phyloP scores from a whole-genome alignment of 495 filamentous ascomycete genomes.

The Alectoria sarmentosa region DNA sequence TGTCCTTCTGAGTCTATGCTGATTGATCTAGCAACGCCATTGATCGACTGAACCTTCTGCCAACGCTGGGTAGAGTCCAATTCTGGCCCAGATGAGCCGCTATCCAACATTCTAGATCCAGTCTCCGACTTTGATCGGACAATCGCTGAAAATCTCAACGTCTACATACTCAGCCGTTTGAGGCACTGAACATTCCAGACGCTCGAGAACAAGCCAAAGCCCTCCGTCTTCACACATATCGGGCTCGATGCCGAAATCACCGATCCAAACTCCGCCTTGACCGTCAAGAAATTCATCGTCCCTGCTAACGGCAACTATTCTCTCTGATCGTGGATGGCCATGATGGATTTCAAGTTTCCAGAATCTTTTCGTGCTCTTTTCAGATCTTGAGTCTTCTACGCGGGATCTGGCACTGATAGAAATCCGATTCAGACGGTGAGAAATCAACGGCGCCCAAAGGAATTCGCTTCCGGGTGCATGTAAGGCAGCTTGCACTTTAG shows the following conservation, averaged over 20 bases:
- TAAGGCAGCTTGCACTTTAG: slow-evolving; percentile 41
- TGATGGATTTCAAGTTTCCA: slow-evolving; percentile 58
- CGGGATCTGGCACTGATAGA: slow-evolving; percentile 44
- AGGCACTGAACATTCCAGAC: slow-evolving; percentile 49
- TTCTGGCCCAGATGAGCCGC: background rate
- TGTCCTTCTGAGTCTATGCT: background rate
- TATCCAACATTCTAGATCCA: slow-evolving; percentile 29
- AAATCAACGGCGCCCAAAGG: slow-evolving; percentile 45
- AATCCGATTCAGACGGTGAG: slow-evolving; percentile 50
- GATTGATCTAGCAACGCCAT: background rate
- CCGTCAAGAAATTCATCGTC: slow-evolving; percentile 63
- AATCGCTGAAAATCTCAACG: slow-evolving; percentile 64
- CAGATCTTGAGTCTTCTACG: slow-evolving; percentile 22
- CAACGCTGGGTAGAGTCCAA: too few relatives aligned
- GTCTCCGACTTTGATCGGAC: slow-evolving; percentile 52
- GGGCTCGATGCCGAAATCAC: slow-evolving; percentile 64
- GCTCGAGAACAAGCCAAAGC: slow-evolving; percentile 74
- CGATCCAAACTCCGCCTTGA: slow-evolving; percentile 58
- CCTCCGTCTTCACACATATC: slow-evolving; percentile 41
- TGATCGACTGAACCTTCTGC: background rate
- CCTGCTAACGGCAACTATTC: slow-evolving; percentile 51
- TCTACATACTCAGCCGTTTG: slow-evolving; percentile 50
- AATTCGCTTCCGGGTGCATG: slow-evolving; percentile 45
- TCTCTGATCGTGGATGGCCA: slow-evolving; percentile 60
- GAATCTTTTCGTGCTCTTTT: slow-evolving; percentile 42